Conservation (phyloP, 176 grass and related monocot genomes). For the Zizania latifolia region DNA sequence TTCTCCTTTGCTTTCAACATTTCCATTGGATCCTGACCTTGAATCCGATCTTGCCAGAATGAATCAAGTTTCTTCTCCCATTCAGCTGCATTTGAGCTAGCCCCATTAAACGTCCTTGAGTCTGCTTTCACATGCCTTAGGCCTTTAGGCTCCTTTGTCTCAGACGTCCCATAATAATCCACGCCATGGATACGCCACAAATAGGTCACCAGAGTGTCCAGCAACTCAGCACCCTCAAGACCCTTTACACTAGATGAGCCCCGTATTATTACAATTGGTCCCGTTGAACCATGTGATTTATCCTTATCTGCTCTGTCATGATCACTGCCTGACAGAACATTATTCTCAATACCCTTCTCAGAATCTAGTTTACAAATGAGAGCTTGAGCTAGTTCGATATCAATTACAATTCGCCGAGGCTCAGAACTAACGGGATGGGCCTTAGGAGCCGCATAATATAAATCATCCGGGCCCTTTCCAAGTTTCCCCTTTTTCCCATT, state of each 20-base stretch:
- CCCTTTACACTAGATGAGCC: constrained; percentile 89
- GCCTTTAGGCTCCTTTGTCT: constrained; percentile 76
- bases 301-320: constrained; percentile 43
- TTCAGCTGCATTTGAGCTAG: constrained; percentile 51
- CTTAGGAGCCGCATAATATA: constrained; percentile 70
- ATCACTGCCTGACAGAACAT: constrained; percentile 62
- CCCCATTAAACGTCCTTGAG: constrained; percentile 51
- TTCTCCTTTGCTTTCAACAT: constrained; percentile 85
- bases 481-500: constrained; percentile 70
- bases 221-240: constrained; percentile 85
- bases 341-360: constrained; percentile 85
- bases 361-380: constrained; percentile 77
- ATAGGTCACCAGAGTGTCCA: constrained; percentile 91
- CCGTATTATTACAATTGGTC: constrained; percentile 85
- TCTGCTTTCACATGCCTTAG: constrained; percentile 85
- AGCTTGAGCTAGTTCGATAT: constrained; percentile 68
- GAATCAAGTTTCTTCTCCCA: constrained; percentile 99
- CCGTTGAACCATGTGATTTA: constrained; percentile 59
- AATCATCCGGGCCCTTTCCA: constrained; percentile 51
- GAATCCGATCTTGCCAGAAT: constrained; percentile 71
- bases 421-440: constrained; percentile 83
- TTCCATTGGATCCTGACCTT: constrained; percentile 83
- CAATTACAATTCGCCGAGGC: constrained; percentile 59
- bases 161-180: constrained; percentile 96
- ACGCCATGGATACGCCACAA: constrained; percentile 89